Conservation (phyloP, 331 rosid genomes). For the Stylosanthes scabra region DNA sequence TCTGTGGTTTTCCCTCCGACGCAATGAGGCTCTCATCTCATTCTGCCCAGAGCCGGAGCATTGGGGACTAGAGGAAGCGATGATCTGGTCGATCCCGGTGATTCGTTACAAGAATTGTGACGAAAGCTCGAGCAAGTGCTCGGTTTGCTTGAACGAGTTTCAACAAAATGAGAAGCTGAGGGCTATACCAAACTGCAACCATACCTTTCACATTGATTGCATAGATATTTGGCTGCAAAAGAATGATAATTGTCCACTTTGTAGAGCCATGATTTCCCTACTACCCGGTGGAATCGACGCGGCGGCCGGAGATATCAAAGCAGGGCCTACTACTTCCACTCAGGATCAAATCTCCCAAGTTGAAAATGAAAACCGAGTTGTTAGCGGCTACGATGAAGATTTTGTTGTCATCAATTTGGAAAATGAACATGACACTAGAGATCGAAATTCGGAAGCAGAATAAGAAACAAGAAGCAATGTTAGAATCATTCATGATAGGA, state of each 20-base stretch:
- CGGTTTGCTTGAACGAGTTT: conserved; percentile 81
- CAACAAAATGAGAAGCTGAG: conserved; percentile 69
- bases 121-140: conserved; percentile 51
- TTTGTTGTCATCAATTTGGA: conserved; percentile 71
- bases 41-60: conserved; percentile 38
- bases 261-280: conserved; percentile 63
- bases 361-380: conserved; percentile 23
- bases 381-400: conserved; percentile 42
- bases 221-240: conserved; percentile 86
- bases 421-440: conserved; percentile 17
- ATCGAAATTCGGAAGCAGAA: conserved; percentile 41
- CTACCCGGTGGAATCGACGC: conserved; percentile 18
- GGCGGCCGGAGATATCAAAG: conserved; percentile 37
- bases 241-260: conserved; percentile 82
- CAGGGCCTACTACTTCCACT: conserved; percentile 49
- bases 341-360: conserved; percentile 39
- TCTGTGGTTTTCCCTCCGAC: conserved; percentile 41
- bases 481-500: conserved; percentile 10
- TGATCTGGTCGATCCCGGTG: conserved; percentile 69
- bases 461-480: conserved; percentile 49
- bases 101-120: conserved; percentile 52
- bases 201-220: conserved; percentile 85
- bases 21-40: conserved; percentile 38
- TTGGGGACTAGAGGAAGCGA: conserved; percentile 64
- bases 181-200: conserved; percentile 71